Conservation (phyloP, 148 eudicot species). For the Amaranthus cruentus region DNA sequence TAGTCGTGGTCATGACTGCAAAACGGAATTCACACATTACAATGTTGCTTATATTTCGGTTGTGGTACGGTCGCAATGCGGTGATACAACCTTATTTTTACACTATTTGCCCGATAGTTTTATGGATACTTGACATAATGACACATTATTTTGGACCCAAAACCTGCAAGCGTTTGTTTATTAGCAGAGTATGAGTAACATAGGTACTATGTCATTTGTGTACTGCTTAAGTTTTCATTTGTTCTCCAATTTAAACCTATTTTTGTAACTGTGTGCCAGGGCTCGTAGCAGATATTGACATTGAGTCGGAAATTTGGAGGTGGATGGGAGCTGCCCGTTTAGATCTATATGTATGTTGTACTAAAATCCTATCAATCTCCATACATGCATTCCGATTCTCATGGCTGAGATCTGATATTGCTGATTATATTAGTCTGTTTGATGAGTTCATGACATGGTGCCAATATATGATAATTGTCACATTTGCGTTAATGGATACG, state of each 20-base stretch:
- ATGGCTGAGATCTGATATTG: not conserved
- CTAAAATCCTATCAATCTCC: not conserved
- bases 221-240: conserved; percentile 1
- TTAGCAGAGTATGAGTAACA: not conserved
- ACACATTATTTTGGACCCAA: not conserved
- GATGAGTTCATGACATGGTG: not conserved
- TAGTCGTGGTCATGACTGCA: too few relatives aligned
- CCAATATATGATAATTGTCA: too few relatives aligned
- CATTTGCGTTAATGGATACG: too few relatives aligned
- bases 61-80: too few relatives aligned
- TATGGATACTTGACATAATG: too few relatives aligned
- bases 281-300: conserved; percentile 88
- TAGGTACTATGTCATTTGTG: not conserved
- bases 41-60: too few relatives aligned
- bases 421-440: not conserved
- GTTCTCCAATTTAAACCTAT: not conserved
- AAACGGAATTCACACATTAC: too few relatives aligned
- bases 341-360: conserved; percentile 67
- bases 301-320: conserved; percentile 93
- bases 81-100: too few relatives aligned
- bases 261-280: conserved; percentile 40
- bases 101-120: too few relatives aligned
- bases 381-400: conserved; percentile 2
- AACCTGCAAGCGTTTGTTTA: not conserved
- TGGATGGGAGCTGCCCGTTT: conserved; percentile 97